Base-by-base conservation (phyloP, 352 stramenopile genomes). In the Globisporangium emineosum region DNA sequence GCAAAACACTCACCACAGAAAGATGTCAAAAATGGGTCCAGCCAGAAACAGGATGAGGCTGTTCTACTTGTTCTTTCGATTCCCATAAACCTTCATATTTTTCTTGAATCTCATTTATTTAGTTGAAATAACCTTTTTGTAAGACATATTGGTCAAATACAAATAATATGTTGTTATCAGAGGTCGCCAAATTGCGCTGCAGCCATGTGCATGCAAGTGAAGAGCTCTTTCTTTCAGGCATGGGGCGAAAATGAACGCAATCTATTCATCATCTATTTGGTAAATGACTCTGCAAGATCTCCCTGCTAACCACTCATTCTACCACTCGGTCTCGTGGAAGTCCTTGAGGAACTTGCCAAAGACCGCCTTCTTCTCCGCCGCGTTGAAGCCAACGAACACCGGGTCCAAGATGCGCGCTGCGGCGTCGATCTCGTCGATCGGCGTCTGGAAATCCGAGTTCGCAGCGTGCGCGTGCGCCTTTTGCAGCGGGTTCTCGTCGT, bases 341-440 rank as follows among this genome's bases (percentile, higher is more conserved):
- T 95, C 87, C 76, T 96, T 96, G 67, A 93, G 86, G 66, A 96
- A 96, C 58, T 92, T 88, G 64, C 88, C 88, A 55, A 84, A 91
- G 50, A 85, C 60, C 13, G 72, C 67, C 59, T 91, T 77, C 65
- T 82, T 72, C 0, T 64, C 45, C 0, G 30, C 45, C 43, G 69
- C 75, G 66, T 88, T 93, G 77, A 81, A 92, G 64, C 83, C 94
- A 23, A 88, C 77, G 73, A 99, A 98, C 30, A 99, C 90, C 0
- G 97, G 95, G 77, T 99, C 96, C 27, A 99, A 70, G 27, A 99
- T 96, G 32, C 96, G 89, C 15, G 94, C 91, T 6, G 97, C 87
- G 3, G 96, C 97, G 77, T 99, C 97, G 50, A 98, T 90, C 78
- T 99, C 97, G 78, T 99, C 97, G 67, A 99, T 98, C 7, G 97